Evolutionary conservation across 2,329 filamentous ascomycete species (phyloP).

Genomic region (Macrophomina tecta): DNA sequence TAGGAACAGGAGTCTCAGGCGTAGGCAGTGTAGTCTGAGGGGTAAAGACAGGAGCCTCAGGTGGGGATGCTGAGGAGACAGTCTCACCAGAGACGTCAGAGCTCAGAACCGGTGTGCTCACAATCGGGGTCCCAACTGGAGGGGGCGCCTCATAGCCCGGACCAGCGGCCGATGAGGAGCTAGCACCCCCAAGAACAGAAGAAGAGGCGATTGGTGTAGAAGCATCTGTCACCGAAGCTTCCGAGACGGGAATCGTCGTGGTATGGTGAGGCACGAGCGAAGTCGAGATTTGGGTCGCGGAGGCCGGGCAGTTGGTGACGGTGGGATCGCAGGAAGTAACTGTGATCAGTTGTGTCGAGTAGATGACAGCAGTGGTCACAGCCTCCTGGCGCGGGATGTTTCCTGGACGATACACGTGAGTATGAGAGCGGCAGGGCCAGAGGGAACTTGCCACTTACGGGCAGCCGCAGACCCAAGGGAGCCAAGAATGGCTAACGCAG

Average conservation of each 20-base stretch:
- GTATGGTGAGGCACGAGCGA: constrained; percentile 15
- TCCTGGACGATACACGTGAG: not conserved
- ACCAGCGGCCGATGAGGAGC: constrained; percentile 19
- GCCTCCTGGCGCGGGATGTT: constrained; percentile 10
- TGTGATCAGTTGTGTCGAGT: constrained; percentile 23
- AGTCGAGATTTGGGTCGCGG: constrained; percentile 7
- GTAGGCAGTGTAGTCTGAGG: not conserved
- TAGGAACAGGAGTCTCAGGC: not conserved
- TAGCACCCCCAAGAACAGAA: constrained; percentile 3
- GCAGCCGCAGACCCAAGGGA: constrained; percentile 12
- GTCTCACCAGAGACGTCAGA: constrained; percentile 20
- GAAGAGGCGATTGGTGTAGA: constrained; percentile 2
- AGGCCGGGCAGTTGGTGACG: constrained; percentile 32
- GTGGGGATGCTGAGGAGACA: not conserved
- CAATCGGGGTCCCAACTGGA: constrained; percentile 1
- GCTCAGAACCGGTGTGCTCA: constrained; percentile 5
- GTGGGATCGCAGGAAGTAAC: constrained; percentile 17
- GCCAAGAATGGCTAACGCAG: constrained; percentile 18
- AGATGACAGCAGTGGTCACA: constrained; percentile 16
- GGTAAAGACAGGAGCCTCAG: not conserved
- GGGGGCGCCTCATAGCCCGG: constrained; percentile 1
- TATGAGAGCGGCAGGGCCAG: not conserved
- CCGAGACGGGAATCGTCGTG: constrained; percentile 12
- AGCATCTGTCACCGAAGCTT: constrained; percentile 19
- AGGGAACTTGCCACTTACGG: constrained; percentile 2